Conservation (phyloP, 495 filamentous ascomycete genomes). For the Lasiosphaeria miniovina region DNA sequence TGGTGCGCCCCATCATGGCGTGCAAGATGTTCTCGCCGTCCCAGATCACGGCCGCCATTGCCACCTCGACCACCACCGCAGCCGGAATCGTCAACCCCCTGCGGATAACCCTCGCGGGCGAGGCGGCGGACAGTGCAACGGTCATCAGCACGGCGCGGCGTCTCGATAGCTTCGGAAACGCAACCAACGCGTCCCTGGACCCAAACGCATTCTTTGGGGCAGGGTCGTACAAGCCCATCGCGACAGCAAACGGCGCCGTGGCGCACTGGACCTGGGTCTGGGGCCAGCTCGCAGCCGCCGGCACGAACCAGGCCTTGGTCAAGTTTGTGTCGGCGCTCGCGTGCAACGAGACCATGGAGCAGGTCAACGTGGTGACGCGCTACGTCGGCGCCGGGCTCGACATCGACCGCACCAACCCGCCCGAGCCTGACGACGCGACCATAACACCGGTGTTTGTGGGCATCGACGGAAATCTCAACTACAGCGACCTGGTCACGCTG, state of each 20-base stretch:
- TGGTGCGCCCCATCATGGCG: slow-evolving; percentile 17
- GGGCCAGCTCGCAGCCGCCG: slow-evolving; percentile 21
- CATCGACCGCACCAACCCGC: slow-evolving; percentile 20
- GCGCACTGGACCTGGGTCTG: slow-evolving; percentile 25
- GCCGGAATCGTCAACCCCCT: slow-evolving; percentile 13
- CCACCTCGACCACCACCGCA: slow-evolving; percentile 4
- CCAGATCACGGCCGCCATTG: slow-evolving; percentile 17
- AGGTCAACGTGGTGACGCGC: slow-evolving; percentile 16
- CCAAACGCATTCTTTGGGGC: slow-evolving; percentile 20
- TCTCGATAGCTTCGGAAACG: background rate
- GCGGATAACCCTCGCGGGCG: slow-evolving; percentile 14
- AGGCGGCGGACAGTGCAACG: slow-evolving; percentile 8
- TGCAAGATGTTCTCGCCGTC: slow-evolving; percentile 19
- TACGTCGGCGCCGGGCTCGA: slow-evolving; percentile 18
- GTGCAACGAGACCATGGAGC: slow-evolving; percentile 27
- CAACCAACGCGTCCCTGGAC: background rate
- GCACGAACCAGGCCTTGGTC: slow-evolving; percentile 8
- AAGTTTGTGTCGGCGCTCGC: slow-evolving; percentile 16
- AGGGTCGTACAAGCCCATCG: slow-evolving; percentile 15
- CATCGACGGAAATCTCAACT: slow-evolving; percentile 17
- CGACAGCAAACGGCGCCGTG: slow-evolving; percentile 1
- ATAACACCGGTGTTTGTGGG: slow-evolving; percentile 2
- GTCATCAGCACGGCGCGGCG: slow-evolving; percentile 6
- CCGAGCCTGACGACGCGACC: slow-evolving; percentile 17
- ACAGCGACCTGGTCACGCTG: slow-evolving; percentile 15